phyloP scores from a whole-genome alignment of 176 grass and related monocot species.

The Aegilops bicornis region DNA sequence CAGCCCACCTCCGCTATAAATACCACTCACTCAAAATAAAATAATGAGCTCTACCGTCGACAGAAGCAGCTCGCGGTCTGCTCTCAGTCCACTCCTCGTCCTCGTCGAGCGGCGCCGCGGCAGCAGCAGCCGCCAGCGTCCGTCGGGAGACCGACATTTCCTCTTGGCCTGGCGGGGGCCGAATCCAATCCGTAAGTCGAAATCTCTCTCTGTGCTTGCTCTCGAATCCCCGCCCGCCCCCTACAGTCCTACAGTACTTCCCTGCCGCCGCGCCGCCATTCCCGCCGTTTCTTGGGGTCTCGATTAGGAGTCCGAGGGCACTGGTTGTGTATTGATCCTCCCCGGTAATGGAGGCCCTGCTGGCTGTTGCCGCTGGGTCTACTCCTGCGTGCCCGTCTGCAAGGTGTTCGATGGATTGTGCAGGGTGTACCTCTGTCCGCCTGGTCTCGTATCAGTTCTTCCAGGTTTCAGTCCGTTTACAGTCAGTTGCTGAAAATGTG shows the following conservation, averaged over 20 bases:
- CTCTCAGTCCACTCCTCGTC: neutral
- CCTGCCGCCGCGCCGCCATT: neutral
- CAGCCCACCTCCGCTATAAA: neutral
- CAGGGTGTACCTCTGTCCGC: neutral
- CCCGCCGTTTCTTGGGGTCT: neutral
- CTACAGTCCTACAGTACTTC: neutral
- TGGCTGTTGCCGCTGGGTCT: neutral
- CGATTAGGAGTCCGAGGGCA: too few relatives aligned
- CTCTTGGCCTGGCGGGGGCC: neutral
- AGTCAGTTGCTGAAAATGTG: neutral
- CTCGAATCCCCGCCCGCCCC: neutral
- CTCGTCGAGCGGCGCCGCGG: neutral
- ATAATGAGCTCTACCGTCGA: neutral
- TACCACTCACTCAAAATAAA: neutral
- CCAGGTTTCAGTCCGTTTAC: neutral
- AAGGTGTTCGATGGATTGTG: constrained; percentile 16
- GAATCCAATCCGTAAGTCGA: constrained; percentile 4
- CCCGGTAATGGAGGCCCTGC: neutral
- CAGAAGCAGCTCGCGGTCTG: neutral
- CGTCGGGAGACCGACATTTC: neutral
- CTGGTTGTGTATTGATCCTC: neutral
- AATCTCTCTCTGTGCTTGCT: neutral
- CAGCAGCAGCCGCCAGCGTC: neutral
- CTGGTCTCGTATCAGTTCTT: neutral
- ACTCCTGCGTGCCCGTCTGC: neutral